These are phyloP conservation scores for Candida labiduridarum DNA, from an alignment of 1,139 yeast species.

Conservation along the genomic window DNA sequence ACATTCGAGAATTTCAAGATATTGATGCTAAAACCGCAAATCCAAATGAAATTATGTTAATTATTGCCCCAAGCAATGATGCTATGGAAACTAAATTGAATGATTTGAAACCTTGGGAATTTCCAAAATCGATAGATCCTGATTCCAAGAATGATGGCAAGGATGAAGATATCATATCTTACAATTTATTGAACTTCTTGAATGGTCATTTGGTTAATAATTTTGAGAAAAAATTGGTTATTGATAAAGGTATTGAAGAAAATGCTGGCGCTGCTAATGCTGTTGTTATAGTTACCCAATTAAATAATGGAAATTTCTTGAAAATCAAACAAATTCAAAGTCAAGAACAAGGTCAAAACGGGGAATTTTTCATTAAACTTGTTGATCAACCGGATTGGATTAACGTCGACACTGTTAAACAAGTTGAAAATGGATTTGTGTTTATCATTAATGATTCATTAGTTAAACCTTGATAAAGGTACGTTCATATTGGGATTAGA, in stretches of 20 bases:
- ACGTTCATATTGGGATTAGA: not conserved
- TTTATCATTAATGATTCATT: conserved; percentile 51
- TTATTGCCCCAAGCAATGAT: conserved; percentile 63
- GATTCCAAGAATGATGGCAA: conserved; percentile 35
- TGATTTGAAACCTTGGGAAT: conserved; percentile 68
- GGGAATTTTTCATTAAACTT: conserved; percentile 38
- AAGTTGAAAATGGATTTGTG: conserved; percentile 62
- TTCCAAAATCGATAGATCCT: conserved; percentile 48
- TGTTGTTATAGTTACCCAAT: conserved; percentile 29
- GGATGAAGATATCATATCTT: conserved; percentile 42
- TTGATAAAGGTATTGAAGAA: conserved; percentile 16
- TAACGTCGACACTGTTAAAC: conserved; percentile 41
- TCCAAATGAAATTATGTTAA: conserved; percentile 38
- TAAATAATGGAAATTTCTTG: conserved; percentile 44
- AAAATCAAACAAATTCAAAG: conserved; percentile 40
- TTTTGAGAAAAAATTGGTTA: conserved; percentile 23
- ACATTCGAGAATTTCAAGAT: conserved; percentile 54
- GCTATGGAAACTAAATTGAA: conserved; percentile 44
- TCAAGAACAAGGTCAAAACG: conserved; percentile 16
- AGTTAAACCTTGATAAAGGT: conserved; percentile 22
- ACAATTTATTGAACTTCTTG: conserved; percentile 54
- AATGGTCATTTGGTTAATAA: conserved; percentile 51
- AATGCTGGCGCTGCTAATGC: not conserved
- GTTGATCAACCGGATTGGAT: conserved; percentile 34
- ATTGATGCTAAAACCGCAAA: conserved; percentile 45